phyloP scores from a whole-genome alignment of 2,329 filamentous ascomycete species.

The Huntiella decipiens region DNA sequence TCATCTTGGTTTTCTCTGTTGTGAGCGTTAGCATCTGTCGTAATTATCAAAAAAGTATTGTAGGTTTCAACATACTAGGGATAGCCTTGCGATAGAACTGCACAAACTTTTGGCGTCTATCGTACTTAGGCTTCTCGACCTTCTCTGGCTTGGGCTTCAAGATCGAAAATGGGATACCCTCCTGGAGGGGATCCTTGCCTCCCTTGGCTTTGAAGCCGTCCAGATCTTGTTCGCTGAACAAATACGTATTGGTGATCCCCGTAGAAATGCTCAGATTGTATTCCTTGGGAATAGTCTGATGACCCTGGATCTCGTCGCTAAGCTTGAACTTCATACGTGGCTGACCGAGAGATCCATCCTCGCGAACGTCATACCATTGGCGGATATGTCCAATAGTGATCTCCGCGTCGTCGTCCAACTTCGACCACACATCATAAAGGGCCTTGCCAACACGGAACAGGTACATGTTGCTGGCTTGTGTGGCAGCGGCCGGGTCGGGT shows the following conservation, averaged over 20 bases:
- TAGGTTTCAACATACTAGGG: conserved; percentile 22
- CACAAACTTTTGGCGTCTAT: conserved; percentile 22
- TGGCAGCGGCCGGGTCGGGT: conserved; percentile 17
- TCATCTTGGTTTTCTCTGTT: conserved; percentile 58
- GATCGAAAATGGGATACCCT: conserved; percentile 39
- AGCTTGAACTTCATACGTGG: conserved; percentile 47
- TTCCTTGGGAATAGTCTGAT: conserved; percentile 65
- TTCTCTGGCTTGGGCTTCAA: conserved; percentile 25
- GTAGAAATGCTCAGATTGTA: conserved; percentile 59
- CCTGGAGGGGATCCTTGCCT: conserved; percentile 36
- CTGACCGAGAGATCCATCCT: conserved; percentile 12
- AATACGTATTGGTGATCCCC: conserved; percentile 59
- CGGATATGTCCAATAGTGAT: conserved; percentile 62
- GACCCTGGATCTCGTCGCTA: conserved; percentile 40
- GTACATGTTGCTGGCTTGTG: conserved; percentile 33
- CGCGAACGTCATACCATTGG: conserved; percentile 32
- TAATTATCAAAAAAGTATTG: neutral
- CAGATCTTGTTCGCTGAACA: conserved; percentile 58
- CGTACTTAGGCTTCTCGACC: conserved; percentile 27
- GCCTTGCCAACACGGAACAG: conserved; percentile 62
- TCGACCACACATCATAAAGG: conserved; percentile 61
- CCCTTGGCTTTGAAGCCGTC: conserved; percentile 44
- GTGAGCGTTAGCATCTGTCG: neutral
- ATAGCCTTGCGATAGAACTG: conserved; percentile 54
- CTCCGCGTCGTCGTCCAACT: conserved; percentile 59